phyloP scores from a whole-genome alignment of 2,329 filamentous ascomycete genomes.

The Exophiala bonariae region DNA sequence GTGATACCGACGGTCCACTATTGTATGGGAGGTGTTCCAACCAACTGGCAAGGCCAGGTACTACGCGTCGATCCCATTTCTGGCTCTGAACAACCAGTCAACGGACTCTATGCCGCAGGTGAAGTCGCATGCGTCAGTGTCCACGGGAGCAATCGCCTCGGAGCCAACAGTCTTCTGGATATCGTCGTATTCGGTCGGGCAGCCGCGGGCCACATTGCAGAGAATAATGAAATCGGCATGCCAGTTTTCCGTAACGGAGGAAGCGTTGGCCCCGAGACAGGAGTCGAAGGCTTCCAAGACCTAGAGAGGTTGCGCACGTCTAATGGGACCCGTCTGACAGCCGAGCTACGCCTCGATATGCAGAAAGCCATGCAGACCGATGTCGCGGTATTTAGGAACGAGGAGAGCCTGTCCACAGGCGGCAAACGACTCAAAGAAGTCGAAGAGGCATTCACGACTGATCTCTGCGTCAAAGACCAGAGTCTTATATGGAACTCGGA shows the following conservation, averaged over 20 bases:
- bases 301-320: constrained; percentile 79
- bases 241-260: constrained; percentile 59
- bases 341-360: constrained; percentile 81
- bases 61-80: constrained; percentile 71
- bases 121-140: constrained; percentile 90
- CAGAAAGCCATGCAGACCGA: constrained; percentile 95
- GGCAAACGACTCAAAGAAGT: constrained; percentile 78
- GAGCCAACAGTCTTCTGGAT: constrained; percentile 88
- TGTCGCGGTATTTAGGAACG: constrained; percentile 86
- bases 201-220: constrained; percentile 84
- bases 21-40: constrained; percentile 94
- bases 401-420: constrained; percentile 78
- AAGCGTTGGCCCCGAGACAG: constrained; percentile 68
- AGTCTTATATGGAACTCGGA: constrained; percentile 98
- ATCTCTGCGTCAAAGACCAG: constrained; percentile 88
- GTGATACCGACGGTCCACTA: constrained; percentile 89
- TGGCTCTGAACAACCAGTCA: constrained; percentile 80
- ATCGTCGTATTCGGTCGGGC: constrained; percentile 88
- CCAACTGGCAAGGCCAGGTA: constrained; percentile 87
- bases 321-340: constrained; percentile 74
- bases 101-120: constrained; percentile 84
- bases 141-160: constrained; percentile 87
- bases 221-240: constrained; percentile 78
- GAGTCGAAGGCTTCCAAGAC: constrained; percentile 73
- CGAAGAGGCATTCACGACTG: constrained; percentile 65